Evolutionary conservation across 2,329 filamentous ascomycete genomes (phyloP).

Genomic region (Stemphylium beticola): DNA sequence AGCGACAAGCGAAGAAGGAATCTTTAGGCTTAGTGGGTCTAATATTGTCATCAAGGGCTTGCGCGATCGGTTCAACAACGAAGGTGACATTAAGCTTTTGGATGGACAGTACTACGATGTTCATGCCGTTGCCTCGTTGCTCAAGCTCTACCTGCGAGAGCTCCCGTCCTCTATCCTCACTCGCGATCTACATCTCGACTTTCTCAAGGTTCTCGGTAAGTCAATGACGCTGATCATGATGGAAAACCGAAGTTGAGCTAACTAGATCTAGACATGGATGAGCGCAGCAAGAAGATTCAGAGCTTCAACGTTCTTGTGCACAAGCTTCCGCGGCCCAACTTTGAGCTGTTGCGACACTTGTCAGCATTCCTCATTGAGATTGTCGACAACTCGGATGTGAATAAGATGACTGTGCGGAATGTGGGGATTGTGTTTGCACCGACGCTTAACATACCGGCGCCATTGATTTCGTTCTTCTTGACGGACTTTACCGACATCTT

Average conservation of each 20-base stretch:
- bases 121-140: constrained; percentile 89
- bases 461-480: constrained; percentile 91
- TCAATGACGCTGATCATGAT: not conserved
- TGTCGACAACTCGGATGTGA: constrained; percentile 84
- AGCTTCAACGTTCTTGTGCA: constrained; percentile 80
- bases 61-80: constrained; percentile 89
- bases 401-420: constrained; percentile 98
- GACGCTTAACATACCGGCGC: constrained; percentile 93
- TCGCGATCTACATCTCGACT: constrained; percentile 86
- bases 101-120: constrained; percentile 92
- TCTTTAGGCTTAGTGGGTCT: constrained; percentile 96
- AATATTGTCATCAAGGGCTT: constrained; percentile 92
- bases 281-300: constrained; percentile 75
- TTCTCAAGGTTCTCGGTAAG: constrained; percentile 75
- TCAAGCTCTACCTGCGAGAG: constrained; percentile 94
- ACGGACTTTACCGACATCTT: constrained; percentile 91
- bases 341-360: constrained; percentile 80
- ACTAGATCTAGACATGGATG: constrained; percentile 67
- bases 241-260: constrained; percentile 15
- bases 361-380: constrained; percentile 90
- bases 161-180: constrained; percentile 91
- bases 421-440: constrained; percentile 97
- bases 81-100: constrained; percentile 88
- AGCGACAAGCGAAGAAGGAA: constrained; percentile 86
- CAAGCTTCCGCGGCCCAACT: constrained; percentile 79